Evolutionary conservation across 257 asterid genomes (phyloP).

Genomic region (Scutellaria barbata): DNA sequence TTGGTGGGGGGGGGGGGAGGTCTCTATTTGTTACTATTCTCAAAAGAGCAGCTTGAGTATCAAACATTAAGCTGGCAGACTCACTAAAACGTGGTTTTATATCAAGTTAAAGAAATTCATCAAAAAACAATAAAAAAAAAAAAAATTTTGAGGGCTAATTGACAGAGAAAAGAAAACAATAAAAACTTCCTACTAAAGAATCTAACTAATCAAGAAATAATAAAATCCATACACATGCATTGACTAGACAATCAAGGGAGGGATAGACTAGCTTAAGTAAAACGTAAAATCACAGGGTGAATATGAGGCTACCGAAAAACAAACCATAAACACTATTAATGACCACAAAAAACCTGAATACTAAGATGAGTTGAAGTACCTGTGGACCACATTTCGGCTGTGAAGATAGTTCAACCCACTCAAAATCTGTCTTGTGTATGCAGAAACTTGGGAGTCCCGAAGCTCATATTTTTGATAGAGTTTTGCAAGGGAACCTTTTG

Average conservation of each 20-base stretch:
- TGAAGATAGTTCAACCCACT: conserved; percentile 68
- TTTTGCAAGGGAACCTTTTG: conserved; percentile 64
- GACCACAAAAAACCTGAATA: conserved; percentile 24
- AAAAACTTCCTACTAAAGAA: conserved; percentile 1
- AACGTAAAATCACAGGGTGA: conserved; percentile 3
- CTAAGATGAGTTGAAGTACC: conserved; percentile 43
- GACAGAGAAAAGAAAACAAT: conserved; percentile 6
- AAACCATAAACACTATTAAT: neutral
- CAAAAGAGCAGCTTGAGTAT: neutral
- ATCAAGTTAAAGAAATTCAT: conserved; percentile 15
- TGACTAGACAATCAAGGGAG: conserved; percentile 5
- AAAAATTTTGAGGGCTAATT: conserved; percentile 8
- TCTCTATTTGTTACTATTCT: conserved; percentile 13
- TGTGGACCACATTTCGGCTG: conserved; percentile 61
- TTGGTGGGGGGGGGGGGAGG: too few relatives aligned
- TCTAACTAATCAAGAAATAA: conserved; percentile 10
- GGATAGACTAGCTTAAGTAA: neutral
- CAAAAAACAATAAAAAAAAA: neutral
- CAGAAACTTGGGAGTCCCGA: conserved; percentile 64
- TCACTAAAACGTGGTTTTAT: conserved; percentile 7
- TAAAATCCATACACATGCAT: conserved; percentile 18
- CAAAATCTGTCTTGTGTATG: conserved; percentile 66
- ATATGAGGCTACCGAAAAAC: neutral
- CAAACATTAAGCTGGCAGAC: conserved; percentile 4
- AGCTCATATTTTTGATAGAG: conserved; percentile 55